Percentiles rank a stretch among this genome's conserved stretches.
Evolutionary conservation across 2,329 filamentous ascomycete genomes (phyloP).

Genomic region (Coniella lustricola): DNA sequence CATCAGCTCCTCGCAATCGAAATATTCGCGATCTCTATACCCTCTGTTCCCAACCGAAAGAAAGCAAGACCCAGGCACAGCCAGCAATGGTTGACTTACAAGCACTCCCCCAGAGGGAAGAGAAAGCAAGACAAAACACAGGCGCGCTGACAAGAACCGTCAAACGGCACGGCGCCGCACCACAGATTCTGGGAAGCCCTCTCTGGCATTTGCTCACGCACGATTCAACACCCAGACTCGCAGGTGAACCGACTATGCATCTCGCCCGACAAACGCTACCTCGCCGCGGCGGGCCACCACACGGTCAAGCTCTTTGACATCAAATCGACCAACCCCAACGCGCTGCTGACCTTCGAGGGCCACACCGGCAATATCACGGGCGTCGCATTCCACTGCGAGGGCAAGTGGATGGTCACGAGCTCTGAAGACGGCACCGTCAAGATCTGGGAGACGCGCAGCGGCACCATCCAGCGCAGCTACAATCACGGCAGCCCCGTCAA

Average conservation of each 20-base stretch:
- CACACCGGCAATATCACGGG: conserved; percentile 95
- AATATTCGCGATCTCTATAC: neutral
- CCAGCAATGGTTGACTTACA: too few species aligned
- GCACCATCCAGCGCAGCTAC: conserved; percentile 86
- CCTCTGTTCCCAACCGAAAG: neutral
- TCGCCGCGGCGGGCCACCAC: conserved; percentile 72
- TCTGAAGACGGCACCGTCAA: conserved; percentile 95
- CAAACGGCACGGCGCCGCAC: conserved; percentile 12
- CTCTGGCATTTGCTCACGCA: conserved; percentile 94
- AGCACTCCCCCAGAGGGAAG: too few species aligned
- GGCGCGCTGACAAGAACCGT: neutral
- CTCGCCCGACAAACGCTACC: conserved; percentile 93
- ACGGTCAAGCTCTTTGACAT: conserved; percentile 98
- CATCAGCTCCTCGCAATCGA: neutral
- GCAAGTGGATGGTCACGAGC: conserved; percentile 99
- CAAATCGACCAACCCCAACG: conserved; percentile 94
- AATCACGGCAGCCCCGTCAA: conserved; percentile 84
- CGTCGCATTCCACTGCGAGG: conserved; percentile 95
- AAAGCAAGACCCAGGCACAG: neutral
- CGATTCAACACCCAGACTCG: conserved; percentile 95
- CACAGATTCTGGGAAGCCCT: conserved; percentile 94
- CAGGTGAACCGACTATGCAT: conserved; percentile 98
- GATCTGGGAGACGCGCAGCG: conserved; percentile 89
- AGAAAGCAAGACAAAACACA: neutral
- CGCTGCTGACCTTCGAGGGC: conserved; percentile 88